phyloP scores from a whole-genome alignment of 148 eudicot species.

The Fagopyrum esculentum region DNA sequence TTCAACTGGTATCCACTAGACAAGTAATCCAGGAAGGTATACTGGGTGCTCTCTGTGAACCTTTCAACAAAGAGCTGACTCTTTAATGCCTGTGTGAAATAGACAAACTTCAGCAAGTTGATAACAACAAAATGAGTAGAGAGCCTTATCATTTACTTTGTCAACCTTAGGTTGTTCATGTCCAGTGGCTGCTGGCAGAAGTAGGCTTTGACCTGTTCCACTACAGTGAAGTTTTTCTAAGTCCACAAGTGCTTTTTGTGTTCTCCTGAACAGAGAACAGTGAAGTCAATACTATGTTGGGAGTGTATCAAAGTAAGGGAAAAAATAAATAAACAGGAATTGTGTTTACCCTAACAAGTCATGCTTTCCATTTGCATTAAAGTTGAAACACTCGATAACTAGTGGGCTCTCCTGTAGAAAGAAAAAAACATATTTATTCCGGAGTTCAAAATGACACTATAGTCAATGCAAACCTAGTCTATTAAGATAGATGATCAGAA shows the following conservation, averaged over 20 bases:
- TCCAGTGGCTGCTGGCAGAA: conserved; percentile 44
- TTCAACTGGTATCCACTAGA: conserved; percentile 82
- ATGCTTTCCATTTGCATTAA: conserved; percentile 87
- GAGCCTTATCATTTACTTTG: not conserved
- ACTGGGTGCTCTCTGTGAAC: conserved; percentile 60
- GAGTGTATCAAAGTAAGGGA: not conserved
- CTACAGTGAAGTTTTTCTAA: conserved; percentile 62
- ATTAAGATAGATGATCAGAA: not conserved
- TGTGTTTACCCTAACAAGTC: conserved; percentile 72
- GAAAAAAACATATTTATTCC: conserved; percentile 10
- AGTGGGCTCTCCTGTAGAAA: conserved; percentile 81
- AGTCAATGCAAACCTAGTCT: not conserved
- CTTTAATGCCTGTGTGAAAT: conserved; percentile 60
- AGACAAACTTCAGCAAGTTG: not conserved
- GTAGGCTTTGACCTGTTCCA: conserved; percentile 56
- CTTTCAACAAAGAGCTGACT: conserved; percentile 76
- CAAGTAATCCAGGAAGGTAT: conserved; percentile 86
- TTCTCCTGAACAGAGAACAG: conserved; percentile 44
- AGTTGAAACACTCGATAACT: conserved; percentile 79
- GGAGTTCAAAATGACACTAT: conserved; percentile 5
- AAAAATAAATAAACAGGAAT: conserved; percentile 1
- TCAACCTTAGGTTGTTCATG: conserved; percentile 67
- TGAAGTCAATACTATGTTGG: conserved; percentile 17
- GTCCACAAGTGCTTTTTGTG: conserved; percentile 61
- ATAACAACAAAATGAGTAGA: not conserved